Evolutionary conservation across 352 stramenopile genomes (phyloP), one percentile per base, ranked within the genome.

Genomic region (Globisporangium ultimum): DNA sequence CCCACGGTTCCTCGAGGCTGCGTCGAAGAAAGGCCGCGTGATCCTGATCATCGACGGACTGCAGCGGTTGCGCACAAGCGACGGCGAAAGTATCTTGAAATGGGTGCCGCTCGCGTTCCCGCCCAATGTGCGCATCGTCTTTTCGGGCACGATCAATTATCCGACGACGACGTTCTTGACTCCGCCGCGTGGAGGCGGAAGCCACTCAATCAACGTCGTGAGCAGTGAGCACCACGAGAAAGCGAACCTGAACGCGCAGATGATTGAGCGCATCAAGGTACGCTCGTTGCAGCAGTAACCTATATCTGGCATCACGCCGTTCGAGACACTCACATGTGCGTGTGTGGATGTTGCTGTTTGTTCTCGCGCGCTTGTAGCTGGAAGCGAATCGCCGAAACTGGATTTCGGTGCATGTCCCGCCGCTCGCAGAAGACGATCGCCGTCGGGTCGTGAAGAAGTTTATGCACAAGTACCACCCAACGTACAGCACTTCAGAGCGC

Each of bases 1-100:
- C 53, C 90, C 92, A 14, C 80, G 88, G 2, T 95, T 97, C 34
- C 67, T 98, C 22, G 89, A 97, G 32, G 77, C 88, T 40, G 88
- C 90, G 21, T 83, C 84, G 32, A 95, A 95, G 72, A 97, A 97
- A 70, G 90, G 89, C 18, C 70, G 79, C 21, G 86, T 96, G 24
- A 84, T 97, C 53, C 74, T 98, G 42, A 87, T 97, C 22, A 91
- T 98, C 45, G 92, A 97, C 61, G 89, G 89, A 2, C 60, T 98
- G 10, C 80, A 97, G 53, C 70, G 90, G 9, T 68, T 97, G 8
- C 79, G 84, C 45, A 93, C 81, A 24, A 93, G 74, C 36, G 84
- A 96, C 58, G 89, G 90, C 28, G 89, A 97, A 51, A 91, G 75
- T 55, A 95, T 95, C 55, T 68, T 97, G 46, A 96, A 96, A 59